Evolutionary conservation across 163 green algal genomes (phyloP).

Genomic region (Prototheca cutis): DNA sequence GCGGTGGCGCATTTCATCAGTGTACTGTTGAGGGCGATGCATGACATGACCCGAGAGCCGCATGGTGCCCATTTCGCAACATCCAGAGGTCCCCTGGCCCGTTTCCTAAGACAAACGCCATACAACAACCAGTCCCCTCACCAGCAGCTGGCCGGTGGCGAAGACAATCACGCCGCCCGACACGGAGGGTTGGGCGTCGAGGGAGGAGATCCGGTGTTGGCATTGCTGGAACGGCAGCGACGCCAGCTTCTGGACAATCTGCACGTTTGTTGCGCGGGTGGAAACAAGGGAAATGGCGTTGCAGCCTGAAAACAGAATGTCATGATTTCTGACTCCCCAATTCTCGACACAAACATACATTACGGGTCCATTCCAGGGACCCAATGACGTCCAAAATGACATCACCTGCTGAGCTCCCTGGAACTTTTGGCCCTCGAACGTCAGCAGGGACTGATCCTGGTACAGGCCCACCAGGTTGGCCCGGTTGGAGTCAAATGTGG

Average conservation of each 20-base stretch:
- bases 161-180: slow-evolving; percentile 75
- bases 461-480: slow-evolving; percentile 56
- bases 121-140: slow-evolving; percentile 9
- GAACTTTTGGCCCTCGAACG: slow-evolving; percentile 79
- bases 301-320: too few species aligned
- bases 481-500: slow-evolving; percentile 71
- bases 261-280: too few species aligned
- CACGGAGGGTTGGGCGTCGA: slow-evolving; percentile 76
- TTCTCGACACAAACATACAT: too few species aligned
- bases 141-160: slow-evolving; percentile 71
- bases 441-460: slow-evolving; percentile 68
- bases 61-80: too few species aligned
- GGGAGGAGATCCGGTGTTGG: slow-evolving; percentile 55
- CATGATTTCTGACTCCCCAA: neutral
- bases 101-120: neutral
- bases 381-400: too few species aligned
- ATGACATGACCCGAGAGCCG: neutral
- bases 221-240: slow-evolving; percentile 65
- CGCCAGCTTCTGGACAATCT: slow-evolving; percentile 70
- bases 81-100: too few species aligned
- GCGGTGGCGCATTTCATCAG: too few species aligned
- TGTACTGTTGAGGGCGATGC: too few species aligned
- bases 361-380: too few species aligned
- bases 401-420: slow-evolving; percentile 33
- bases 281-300: too few species aligned